Conservation (phyloP, 2,329 filamentous ascomycete species). For the Epichloe festucae region DNA sequence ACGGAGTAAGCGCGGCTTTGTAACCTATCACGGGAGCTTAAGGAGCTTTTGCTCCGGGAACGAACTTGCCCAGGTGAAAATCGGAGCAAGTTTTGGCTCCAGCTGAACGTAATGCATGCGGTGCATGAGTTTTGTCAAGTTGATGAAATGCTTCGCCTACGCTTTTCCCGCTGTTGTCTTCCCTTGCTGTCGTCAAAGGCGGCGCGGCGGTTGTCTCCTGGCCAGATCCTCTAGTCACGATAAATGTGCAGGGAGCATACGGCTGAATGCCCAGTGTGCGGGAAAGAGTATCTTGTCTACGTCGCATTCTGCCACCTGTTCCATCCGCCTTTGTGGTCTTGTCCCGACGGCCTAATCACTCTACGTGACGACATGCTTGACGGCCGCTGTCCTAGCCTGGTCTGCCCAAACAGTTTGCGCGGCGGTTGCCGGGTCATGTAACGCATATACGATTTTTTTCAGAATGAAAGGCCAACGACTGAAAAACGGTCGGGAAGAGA, state of each 20-base stretch:
- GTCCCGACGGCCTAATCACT: conserved; percentile 30
- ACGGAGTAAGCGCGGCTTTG: conserved; percentile 4
- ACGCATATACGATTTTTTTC: conserved; percentile 9
- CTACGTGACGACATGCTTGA: conserved; percentile 34
- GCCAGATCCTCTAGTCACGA: conserved; percentile 13
- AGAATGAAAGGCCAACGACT: not conserved
- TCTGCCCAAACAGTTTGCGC: conserved; percentile 44
- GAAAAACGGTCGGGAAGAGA: not conserved
- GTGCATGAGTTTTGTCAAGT: conserved; percentile 3
- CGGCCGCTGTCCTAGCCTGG: conserved; percentile 43
- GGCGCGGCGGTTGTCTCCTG: not conserved
- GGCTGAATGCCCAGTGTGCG: conserved; percentile 44
- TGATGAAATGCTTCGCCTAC: conserved; percentile 1
- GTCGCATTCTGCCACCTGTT: conserved; percentile 42
- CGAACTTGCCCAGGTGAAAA: not conserved
- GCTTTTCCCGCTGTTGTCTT: not conserved
- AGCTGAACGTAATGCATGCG: conserved; percentile 3
- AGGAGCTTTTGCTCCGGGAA: conserved; percentile 8
- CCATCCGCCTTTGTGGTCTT: conserved; percentile 34
- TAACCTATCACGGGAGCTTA: conserved; percentile 4
- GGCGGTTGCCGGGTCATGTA: conserved; percentile 44
- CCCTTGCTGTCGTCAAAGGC: not conserved
- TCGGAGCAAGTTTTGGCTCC: conserved; percentile 1
- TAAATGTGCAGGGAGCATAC: conserved; percentile 50
- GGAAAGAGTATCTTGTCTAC: conserved; percentile 45